Base-by-base conservation (phyloP, 1,139 yeast genomes). In the Yamadazyma atmosphaerica region DNA sequence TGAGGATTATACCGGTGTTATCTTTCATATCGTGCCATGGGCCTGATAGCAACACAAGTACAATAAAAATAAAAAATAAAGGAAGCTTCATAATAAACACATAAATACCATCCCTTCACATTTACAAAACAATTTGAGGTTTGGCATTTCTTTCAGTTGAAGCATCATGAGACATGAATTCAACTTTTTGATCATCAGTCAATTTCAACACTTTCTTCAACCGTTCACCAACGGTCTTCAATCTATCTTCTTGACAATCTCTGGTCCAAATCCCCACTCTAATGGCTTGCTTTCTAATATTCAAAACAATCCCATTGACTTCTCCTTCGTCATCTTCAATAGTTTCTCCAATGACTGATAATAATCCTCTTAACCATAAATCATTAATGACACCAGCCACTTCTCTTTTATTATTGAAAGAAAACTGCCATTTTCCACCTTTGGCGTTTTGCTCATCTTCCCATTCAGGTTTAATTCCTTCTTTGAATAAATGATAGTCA, bases 401-500 rank as follows among this genome's bases (percentile, higher is more conserved):
- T 48, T 77, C 85, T 52, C 80, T 79, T 63, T 74, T 82, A 67
- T 84, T 82, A 63, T 79, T 83, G 68, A 80, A 86, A 31, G 87
- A 77, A 49, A 57, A 69, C 54, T 68, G 76, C 96, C 97, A 92
- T 69, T 87, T 88, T 56, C 98, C 98, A 60, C 99, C 98, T 53
- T 82, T 76, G 46, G 89, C 66, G 69, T 94, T 94, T 52, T 81
- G 78, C 40, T 71, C 74, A 66, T 92, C 98, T 74, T 92, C 99
- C 99, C 99, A 92, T 73, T 92, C 98, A 41, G 98, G 99, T 64
- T 89, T 86, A 55, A 94, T 82, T 40, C 92, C 96, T 60, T 86
- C 86, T 69, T 92, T 86, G 75, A 94, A 92, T 60, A 92, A 80
- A 63, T 94, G 96, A 70, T 92, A 92, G 65, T 94, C 98, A 11